Conservation (phyloP, 306 rosid genomes). For the Cucurbita maxima region DNA sequence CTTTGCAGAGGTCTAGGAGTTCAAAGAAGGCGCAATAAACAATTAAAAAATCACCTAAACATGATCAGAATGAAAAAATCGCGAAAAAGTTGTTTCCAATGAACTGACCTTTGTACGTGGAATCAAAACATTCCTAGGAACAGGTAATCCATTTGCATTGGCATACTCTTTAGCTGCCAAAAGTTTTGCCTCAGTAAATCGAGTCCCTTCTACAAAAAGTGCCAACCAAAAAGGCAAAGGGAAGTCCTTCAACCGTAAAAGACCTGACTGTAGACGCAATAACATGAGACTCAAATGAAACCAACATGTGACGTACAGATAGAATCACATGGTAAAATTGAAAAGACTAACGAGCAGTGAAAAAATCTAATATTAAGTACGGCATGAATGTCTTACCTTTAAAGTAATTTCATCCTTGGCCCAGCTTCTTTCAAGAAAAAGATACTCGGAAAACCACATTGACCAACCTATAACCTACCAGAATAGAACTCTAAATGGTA, state of each 20-base stretch:
- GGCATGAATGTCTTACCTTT: slow-evolving; percentile 35
- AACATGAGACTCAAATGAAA: slow-evolving; percentile 14
- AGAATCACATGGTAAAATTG: background rate
- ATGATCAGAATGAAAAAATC: background rate
- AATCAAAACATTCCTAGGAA: slow-evolving; percentile 82
- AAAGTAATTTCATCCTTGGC: slow-evolving; percentile 83
- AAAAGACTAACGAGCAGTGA: background rate
- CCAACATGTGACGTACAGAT: background rate
- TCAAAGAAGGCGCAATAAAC: background rate
- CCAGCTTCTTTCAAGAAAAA: slow-evolving; percentile 91
- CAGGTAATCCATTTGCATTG: slow-evolving; percentile 43
- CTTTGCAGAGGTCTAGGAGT: background rate
- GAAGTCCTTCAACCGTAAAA: slow-evolving; percentile 53
- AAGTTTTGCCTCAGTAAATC: slow-evolving; percentile 81
- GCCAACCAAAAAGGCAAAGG: slow-evolving; percentile 96
- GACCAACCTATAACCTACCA: slow-evolving; percentile 96
- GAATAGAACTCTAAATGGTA: slow-evolving; percentile 3
- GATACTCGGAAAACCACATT: slow-evolving; percentile 95
- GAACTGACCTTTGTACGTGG: slow-evolving; percentile 82
- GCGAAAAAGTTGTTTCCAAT: background rate
- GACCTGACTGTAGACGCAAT: slow-evolving; percentile 52
- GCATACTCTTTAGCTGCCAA: slow-evolving; percentile 90
- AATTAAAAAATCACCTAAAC: background rate
- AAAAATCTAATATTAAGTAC: background rate
- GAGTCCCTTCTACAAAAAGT: slow-evolving; percentile 92